phyloP scores from a whole-genome alignment of 371 early-diverging fungal species.

The Batrachochytrium dendrobatidis region DNA sequence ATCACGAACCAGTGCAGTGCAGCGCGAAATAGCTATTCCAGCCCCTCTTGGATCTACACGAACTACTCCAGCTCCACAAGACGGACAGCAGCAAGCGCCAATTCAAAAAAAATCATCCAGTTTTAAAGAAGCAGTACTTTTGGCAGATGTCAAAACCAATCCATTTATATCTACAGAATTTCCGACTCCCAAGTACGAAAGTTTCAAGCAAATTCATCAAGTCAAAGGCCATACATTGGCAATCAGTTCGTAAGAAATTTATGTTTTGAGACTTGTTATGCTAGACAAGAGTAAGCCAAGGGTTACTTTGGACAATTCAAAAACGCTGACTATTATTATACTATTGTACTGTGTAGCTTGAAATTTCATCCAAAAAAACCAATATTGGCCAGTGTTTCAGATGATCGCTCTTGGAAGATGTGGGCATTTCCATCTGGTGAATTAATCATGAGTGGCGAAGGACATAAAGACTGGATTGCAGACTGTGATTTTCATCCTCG shows the following conservation, averaged over 20 bases:
- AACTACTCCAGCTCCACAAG: background rate
- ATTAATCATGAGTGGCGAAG: constrained; percentile 44
- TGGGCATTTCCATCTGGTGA: constrained; percentile 48
- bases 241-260: constrained; percentile 37
- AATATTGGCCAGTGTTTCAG: constrained; percentile 42
- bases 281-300: background rate
- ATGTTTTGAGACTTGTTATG: background rate
- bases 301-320: background rate
- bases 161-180: constrained; percentile 24
- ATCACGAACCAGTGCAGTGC: too few relatives aligned
- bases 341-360: constrained; percentile 13
- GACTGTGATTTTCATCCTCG: constrained; percentile 50
- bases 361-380: constrained; percentile 48
- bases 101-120: constrained; percentile 3
- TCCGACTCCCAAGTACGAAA: constrained; percentile 25
- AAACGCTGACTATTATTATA: background rate
- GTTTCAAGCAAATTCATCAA: constrained; percentile 26
- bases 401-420: constrained; percentile 48
- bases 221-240: constrained; percentile 37
- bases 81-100: too few relatives aligned
- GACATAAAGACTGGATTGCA: constrained; percentile 47
- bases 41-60: background rate
- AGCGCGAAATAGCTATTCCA: too few relatives aligned
- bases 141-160: constrained; percentile 36
- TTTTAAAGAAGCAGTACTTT: constrained; percentile 21